A percentile compares a stretch with the other conserved stretches of the same genome.
These are phyloP conservation scores for Pseudozyma tsukubaensis DNA, from an alignment of 1,284 basidiomycete genomes.

Conservation along the genomic window DNA sequence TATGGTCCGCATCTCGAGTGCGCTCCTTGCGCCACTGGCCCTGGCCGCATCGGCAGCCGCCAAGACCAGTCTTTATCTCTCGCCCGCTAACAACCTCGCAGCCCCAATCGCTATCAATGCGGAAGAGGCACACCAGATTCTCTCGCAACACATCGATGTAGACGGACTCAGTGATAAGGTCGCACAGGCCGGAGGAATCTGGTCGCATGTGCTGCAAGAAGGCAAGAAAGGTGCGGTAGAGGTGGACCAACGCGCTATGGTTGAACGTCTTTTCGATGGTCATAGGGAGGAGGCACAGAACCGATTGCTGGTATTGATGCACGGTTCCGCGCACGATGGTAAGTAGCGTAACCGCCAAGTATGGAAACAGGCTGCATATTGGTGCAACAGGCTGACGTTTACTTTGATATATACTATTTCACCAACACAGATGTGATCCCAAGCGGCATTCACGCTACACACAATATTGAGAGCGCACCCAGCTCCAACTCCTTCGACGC, in stretches of 20 bases:
- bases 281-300: constrained; percentile 33
- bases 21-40: constrained; percentile 22
- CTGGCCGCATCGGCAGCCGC: constrained; percentile 26
- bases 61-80: constrained; percentile 47
- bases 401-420: not conserved
- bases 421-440: constrained; percentile 38
- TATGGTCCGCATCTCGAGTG: constrained; percentile 34
- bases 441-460: constrained; percentile 27
- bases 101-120: constrained; percentile 32
- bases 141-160: constrained; percentile 37
- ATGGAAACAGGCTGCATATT: too few relatives aligned
- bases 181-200: constrained; percentile 15
- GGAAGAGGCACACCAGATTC: constrained; percentile 40
- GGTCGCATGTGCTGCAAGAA: constrained; percentile 33
- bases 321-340: constrained; percentile 40
- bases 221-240: constrained; percentile 8
- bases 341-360: not conserved
- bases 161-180: not conserved
- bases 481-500: constrained; percentile 45
- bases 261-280: constrained; percentile 45
- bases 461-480: constrained; percentile 35
- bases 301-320: constrained; percentile 47
- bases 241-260: constrained; percentile 28
- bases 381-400: too few relatives aligned
- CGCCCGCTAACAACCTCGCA: constrained; percentile 24